Percentiles rank a stretch among this genome's conserved stretches.
These are phyloP conservation scores for Telfairia occidentalis DNA, from an alignment of 331 rosid genomes.

Conservation along the genomic window DNA sequence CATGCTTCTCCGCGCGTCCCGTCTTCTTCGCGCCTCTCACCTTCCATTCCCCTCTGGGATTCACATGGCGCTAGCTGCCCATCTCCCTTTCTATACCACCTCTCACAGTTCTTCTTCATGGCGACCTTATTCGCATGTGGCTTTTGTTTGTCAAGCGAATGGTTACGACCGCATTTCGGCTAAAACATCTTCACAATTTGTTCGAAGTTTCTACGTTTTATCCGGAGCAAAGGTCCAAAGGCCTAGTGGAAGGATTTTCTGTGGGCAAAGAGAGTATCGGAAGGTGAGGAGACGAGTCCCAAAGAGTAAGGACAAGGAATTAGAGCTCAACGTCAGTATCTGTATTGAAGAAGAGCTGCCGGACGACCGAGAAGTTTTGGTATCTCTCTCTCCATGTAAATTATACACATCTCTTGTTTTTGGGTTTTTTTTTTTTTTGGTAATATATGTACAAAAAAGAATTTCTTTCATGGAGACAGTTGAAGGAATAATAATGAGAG, in stretches of 20 bases:
- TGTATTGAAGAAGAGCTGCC: conserved; percentile 63
- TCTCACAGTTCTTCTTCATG: not conserved
- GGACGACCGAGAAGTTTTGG: conserved; percentile 54
- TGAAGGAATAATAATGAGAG: not conserved
- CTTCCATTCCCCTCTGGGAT: conserved; percentile 19
- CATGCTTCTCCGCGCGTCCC: conserved; percentile 40
- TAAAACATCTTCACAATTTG: conserved; percentile 14
- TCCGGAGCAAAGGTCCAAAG: conserved; percentile 15
- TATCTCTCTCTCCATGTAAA: conserved; percentile 7
- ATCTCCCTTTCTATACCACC: conserved; percentile 9
- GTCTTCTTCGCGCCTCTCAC: conserved; percentile 26
- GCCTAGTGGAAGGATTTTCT: conserved; percentile 16
- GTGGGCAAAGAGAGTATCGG: conserved; percentile 47
- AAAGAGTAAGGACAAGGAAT: conserved; percentile 39
- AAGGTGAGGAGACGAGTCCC: conserved; percentile 37
- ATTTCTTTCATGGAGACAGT: not conserved
- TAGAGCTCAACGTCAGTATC: conserved; percentile 45
- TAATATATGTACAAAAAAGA: not conserved
- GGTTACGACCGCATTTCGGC: not conserved
- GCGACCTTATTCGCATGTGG: conserved; percentile 9
- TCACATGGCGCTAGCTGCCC: conserved; percentile 48
- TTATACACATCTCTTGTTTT: not conserved
- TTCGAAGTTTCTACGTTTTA: conserved; percentile 25
- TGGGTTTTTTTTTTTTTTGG: not conserved
- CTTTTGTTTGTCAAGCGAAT: not conserved